Percentiles rank a stretch among this genome's conserved stretches.
Conservation (phyloP, 148 eudicot genomes). For the Oxyria digyna region DNA sequence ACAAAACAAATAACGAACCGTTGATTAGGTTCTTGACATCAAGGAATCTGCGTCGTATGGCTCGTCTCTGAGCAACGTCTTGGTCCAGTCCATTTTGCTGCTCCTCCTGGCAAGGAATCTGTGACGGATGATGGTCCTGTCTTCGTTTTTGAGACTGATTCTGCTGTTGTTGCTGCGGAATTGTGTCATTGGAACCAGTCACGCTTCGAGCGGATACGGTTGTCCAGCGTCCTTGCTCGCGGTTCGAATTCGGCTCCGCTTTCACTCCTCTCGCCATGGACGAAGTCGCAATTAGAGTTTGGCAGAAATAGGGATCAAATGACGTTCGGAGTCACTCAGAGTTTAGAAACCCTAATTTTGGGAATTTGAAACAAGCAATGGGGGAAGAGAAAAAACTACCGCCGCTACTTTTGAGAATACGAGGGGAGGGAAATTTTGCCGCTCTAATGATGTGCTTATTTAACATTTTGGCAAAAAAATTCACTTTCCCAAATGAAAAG, state of each 20-base stretch:
- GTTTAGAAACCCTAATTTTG: neutral
- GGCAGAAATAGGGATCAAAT: neutral
- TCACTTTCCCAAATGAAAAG: too few relatives aligned
- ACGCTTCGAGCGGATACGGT: neutral
- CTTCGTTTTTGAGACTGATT: neutral
- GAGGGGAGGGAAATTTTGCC: neutral
- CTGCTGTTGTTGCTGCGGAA: neutral
- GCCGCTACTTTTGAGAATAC: neutral
- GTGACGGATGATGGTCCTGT: neutral
- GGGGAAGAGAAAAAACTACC: neutral
- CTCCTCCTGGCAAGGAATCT: neutral
- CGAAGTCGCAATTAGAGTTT: neutral
- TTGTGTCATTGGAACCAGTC: neutral
- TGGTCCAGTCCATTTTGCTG: constrained; percentile 5
- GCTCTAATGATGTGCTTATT: neutral
- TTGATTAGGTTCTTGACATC: constrained; percentile 54
- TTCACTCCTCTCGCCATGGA: constrained; percentile 3
- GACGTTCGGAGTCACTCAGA: neutral
- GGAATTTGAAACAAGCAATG: neutral
- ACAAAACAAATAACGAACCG: constrained; percentile 24
- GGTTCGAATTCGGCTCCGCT: neutral
- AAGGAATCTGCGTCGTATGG: constrained; percentile 58
- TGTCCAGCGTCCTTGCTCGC: neutral
- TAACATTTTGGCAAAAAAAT: neutral
- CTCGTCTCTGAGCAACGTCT: constrained; percentile 35